Evolutionary conservation across 306 rosid genomes (phyloP).

Genomic region (Castanospermum australe): DNA sequence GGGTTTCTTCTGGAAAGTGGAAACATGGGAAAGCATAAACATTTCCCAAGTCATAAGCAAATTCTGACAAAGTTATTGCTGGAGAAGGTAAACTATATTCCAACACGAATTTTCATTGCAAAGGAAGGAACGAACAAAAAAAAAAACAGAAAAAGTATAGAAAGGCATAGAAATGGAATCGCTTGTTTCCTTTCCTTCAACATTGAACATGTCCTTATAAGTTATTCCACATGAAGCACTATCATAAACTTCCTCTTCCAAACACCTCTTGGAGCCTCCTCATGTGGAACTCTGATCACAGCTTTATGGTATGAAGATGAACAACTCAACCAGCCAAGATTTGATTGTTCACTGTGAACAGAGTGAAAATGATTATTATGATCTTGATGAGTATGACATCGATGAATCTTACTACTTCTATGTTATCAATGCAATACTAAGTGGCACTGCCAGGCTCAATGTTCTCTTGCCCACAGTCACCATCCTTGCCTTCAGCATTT

Average conservation of each 20-base stretch:
- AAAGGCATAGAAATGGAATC: neutral
- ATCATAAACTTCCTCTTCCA: neutral
- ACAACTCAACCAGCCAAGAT: conserved; percentile 19
- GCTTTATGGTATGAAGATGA: conserved; percentile 28
- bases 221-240: neutral
- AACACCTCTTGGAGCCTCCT: neutral
- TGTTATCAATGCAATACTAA: conserved; percentile 45
- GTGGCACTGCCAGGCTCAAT: conserved; percentile 63
- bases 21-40: conserved; percentile 12
- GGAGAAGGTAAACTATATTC: conserved; percentile 15
- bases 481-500: conserved; percentile 57
- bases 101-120: conserved; percentile 8
- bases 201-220: conserved; percentile 29
- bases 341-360: conserved; percentile 25
- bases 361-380: neutral
- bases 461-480: conserved; percentile 54
- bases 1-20: conserved; percentile 12
- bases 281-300: no score
- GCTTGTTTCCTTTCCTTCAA: conserved; percentile 21
- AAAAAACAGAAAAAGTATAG: no score
- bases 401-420: conserved; percentile 42
- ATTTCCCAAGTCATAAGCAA: conserved; percentile 29
- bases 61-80: neutral
- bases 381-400: conserved; percentile 5
- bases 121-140: conserved; percentile 27